Base-by-base conservation (phyloP, 805 yeast genomes). In the Blastobotrys muscicola region DNA sequence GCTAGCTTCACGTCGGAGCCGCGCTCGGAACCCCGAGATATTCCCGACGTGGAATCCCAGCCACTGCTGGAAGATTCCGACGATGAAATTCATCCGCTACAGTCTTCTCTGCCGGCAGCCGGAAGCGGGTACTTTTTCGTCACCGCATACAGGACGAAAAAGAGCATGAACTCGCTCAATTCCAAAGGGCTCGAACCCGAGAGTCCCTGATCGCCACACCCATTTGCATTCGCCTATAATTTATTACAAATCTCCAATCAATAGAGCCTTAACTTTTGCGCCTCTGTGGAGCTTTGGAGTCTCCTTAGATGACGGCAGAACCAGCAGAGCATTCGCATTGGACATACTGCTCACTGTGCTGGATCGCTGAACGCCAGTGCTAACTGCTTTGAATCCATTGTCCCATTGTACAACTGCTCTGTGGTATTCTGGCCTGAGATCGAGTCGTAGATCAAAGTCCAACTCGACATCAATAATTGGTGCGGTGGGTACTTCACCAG, bases 351-450 rank as follows among this genome's bases (percentile, higher is more conserved):
- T 71, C 8, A 74, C 66, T 14, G 74, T 55, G 43, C 75, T 69
- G 45, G 76, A 71, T 44, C 80, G 55, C 50, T 74, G 80, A 46
- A 65, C 64, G 1, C 80, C 80, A 0, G 78, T 72, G 10, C 66
- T 62, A 15, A 52, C 48, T 3, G 76, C 75, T 11, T 13, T 16
- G 2, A 59, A 45, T 4, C 65, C 60, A 26, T 48, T 45, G 4
- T 20, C 38, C 35, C 66, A 71, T 8, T 42, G 44, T 4, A 70
- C 55, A 9, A 42, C 40, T 2, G 66, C 78, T 13, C 80, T 52
- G 41, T 74, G 78, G 52, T 69, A 74, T 45, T 74, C 79, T 1
- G 76, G 75, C 14, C 80, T 38, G 54, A 16, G 64, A 49, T 74
- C 80, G 6, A 74, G 59, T 31, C 45, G 57, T 6, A 63, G 56